Conservation (phyloP, 1,139 yeast species). For the Dujonia santamariae region DNA sequence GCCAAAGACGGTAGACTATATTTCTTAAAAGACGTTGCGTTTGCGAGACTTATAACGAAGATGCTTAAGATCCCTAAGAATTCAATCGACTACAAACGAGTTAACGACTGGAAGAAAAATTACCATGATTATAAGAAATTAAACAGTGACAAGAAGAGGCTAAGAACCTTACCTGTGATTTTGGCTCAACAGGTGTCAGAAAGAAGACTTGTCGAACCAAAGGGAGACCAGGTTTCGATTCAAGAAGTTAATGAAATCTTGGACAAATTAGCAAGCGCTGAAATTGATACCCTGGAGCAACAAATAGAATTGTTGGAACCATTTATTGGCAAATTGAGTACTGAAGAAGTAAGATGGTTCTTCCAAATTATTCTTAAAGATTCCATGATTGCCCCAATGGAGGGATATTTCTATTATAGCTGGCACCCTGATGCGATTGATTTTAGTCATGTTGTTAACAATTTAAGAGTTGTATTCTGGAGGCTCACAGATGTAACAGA, state of each 20-base stretch:
- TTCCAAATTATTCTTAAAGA: slow-evolving; percentile 64
- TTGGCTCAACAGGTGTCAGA: slow-evolving; percentile 46
- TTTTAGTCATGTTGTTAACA: slow-evolving; percentile 65
- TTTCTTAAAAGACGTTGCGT: slow-evolving; percentile 49
- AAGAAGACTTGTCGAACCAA: slow-evolving; percentile 30
- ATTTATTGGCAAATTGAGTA: slow-evolving; percentile 54
- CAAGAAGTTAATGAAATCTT: slow-evolving; percentile 56
- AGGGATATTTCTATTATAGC: slow-evolving; percentile 52
- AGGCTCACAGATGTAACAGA: slow-evolving; percentile 49
- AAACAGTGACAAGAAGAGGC: slow-evolving; percentile 26
- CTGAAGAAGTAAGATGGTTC: slow-evolving; percentile 68
- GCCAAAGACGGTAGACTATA: slow-evolving; percentile 55
- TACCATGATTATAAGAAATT: slow-evolving; percentile 29
- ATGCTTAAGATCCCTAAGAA: slow-evolving; percentile 34
- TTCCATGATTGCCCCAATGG: slow-evolving; percentile 57
- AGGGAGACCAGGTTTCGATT: slow-evolving; percentile 41
- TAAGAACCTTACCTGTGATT: slow-evolving; percentile 45
- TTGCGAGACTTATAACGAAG: slow-evolving; percentile 41
- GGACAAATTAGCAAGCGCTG: slow-evolving; percentile 32
- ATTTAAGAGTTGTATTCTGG: slow-evolving; percentile 59
- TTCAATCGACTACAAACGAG: slow-evolving; percentile 31
- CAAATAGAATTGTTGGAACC: slow-evolving; percentile 43
- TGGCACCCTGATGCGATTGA: slow-evolving; percentile 84
- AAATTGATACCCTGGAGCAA: slow-evolving; percentile 37
- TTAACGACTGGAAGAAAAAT: slow-evolving; percentile 38